Conservation (phyloP, 2,329 filamentous ascomycete genomes). For the Sclerotinia trifoliorum region DNA sequence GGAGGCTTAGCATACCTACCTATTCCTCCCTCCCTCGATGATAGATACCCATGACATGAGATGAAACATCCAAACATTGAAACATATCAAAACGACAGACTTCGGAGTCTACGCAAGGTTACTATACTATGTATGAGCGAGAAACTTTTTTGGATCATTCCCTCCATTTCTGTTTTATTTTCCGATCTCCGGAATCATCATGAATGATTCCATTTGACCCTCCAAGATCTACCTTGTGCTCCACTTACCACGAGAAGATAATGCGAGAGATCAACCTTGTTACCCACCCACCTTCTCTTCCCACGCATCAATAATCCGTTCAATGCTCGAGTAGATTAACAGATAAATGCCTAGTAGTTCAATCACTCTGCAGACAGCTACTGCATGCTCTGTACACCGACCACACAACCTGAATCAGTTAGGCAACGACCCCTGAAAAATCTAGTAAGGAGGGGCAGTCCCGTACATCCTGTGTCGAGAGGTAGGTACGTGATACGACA, state of each 20-base stretch:
- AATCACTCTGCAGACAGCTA: background rate
- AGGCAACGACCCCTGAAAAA: constrained; percentile 11
- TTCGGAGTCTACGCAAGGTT: too few relatives aligned
- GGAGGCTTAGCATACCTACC: background rate
- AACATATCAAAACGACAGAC: background rate
- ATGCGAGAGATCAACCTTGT: background rate
- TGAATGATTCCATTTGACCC: background rate
- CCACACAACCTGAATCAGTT: background rate
- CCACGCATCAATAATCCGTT: background rate
- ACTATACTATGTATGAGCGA: too few relatives aligned
- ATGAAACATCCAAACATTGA: too few relatives aligned
- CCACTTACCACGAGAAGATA: constrained; percentile 11
- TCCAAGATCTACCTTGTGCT: background rate
- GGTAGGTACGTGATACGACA: background rate
- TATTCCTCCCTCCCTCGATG: background rate
- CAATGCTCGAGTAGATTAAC: background rate
- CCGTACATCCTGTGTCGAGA: too few relatives aligned
- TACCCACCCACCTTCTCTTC: background rate
- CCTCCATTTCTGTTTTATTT: background rate
- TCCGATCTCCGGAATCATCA: background rate
- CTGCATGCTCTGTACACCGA: background rate
- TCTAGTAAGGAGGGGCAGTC: background rate
- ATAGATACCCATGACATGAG: too few relatives aligned
- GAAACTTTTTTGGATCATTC: background rate
- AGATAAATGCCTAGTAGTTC: background rate